Base-by-base conservation (phyloP, 1,139 yeast species). In the Suhomyces kunorum region DNA sequence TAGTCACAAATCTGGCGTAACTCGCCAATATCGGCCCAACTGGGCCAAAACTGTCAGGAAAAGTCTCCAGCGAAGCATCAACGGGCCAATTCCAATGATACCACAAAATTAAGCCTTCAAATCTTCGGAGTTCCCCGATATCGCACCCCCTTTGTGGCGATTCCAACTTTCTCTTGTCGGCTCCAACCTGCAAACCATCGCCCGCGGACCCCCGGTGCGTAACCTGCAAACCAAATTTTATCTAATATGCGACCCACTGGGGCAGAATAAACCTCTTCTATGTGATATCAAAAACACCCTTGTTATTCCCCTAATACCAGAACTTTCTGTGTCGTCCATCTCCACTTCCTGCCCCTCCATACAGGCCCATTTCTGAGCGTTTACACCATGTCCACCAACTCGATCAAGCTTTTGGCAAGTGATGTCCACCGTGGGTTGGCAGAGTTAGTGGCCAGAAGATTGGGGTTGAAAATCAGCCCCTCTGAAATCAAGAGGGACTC, bases 381-480 rank as follows among this genome's bases (percentile, higher is more conserved):
- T 14, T 11, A 12, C 16, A 29, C 39, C 23, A 50, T 50, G 54
- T 50, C 54, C 8, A 48, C 53, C 42, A 89, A 89, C 63, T 86
- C 96, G 32, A 89, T 89, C 60, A 89, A 88, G 61, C 76, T 90
- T 42, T 67, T 90, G 39, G 89, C 96, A 17, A 95, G 96, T 40
- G 90, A 89, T 62, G 88, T 95, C 20, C 96, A 90, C 61, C 86
- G 89, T n/a, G 90, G 83, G 36, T 75, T 90, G 41, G 94, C 96
- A 17, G 81, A 81, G 52, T 68, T 78, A 18, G 90, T 90, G 17
- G 81, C 95, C 17, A 68, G 68, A 49, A 72, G 81, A 59, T 69
- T 85, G 38, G 85, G 85, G 12, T 56, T 81, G 34, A 77, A 77
- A 32, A 66, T 83, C 33, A 77, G 88, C 3, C 61, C 61, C 13